Base-by-base conservation (phyloP, 768 basidiomycete species). In the Lentinula aciculospora region DNA sequence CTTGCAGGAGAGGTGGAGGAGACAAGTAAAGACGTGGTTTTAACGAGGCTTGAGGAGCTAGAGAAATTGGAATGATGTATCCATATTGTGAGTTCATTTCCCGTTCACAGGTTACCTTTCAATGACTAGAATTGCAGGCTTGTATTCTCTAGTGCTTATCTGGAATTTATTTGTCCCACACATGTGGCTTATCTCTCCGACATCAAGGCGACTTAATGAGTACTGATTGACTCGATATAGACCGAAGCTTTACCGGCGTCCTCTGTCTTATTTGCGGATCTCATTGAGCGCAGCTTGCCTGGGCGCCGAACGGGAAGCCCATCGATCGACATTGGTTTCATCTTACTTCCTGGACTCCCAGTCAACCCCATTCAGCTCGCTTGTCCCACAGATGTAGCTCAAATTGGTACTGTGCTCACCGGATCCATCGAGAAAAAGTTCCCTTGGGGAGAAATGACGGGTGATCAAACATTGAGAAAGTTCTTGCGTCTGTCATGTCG, bases 1-100 rank as follows among this genome's bases (percentile, higher is more conserved):
- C 80, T 99, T 13, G 97, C 97, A 2, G 97, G 97, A 4, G 97
- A 99, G 74, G 89, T 98, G 40, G 95, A 98, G 72, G 97, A 98
- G 73, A 98, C 96, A 32, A 94, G 91, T 69, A 98, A 98, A 68
- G 92, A 94, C 55, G 96, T 98, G 28, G 95, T 98, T 2, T 74
- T 98, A 44, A 81, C 89, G 51, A 82, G 97, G 62, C 72, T 99
- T 48, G 96, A 97, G 64, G 89, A 89, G 66, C 74, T 98, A 60
- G 97, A 98, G 76, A 94, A 95, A 72, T 76, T 97, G 57, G 94
- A 96, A 71, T 96, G 72, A 76, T 42, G 58, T 53, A 39, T 48
- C 23, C 19, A 39, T 53, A 31, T 45, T 28, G 15, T 36, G 28
- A 28, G 37, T 15, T 53, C 10, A 55, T 37, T 34, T 56, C 13